Evolutionary conservation across 148 eudicot species (phyloP), one percentile per base, ranked within the genome.

Genomic region (Heliosperma pusillum): DNA sequence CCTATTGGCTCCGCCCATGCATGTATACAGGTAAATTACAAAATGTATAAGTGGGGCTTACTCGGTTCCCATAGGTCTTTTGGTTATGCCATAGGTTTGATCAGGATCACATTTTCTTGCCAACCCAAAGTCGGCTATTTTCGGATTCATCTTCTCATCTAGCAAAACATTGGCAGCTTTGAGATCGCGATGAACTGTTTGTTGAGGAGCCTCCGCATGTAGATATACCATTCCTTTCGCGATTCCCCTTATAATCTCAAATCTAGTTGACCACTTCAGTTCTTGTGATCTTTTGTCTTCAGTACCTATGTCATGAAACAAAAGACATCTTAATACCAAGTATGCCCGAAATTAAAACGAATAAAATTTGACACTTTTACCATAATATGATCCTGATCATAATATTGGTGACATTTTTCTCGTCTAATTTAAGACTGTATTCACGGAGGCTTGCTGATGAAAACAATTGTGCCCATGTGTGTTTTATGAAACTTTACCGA

Each of bases 161-260:
- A 72, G 29, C 66, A 72, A 36, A 13, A 72, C 53, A 20, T 72
- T 72, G 0, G 36, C 73, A 9, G 73, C 57, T 70, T 74, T 74
- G 20, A 74, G 76, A 59, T 74, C 69, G 27, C 76, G 76, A 64
- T 74, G 76, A 22, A 74, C 27, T 0, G 68, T 74, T 74, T 36
- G 55, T 26, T 40, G 22, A 21, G 56, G 76, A 74, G 76, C 47
- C 25, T 74, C 76, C 45, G 25, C 76, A 25, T 74, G 76, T 24
- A 74, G 36, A 74, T 74, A 74, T 6, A 74, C 5, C 19, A 74
- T 44, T 26, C 69, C 76, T 25, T 57, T n/a, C 2, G 76, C 76
- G 25, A 74, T 62, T 0, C 73, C 73, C n/a, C 19, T 70, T 26
- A 70, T 52, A 26, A 70, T 70, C 40, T 70, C 42, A 16, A 70